Evolutionary conservation across 1,284 basidiomycete species (phyloP).

Genomic region (Puccinia novopanici): DNA sequence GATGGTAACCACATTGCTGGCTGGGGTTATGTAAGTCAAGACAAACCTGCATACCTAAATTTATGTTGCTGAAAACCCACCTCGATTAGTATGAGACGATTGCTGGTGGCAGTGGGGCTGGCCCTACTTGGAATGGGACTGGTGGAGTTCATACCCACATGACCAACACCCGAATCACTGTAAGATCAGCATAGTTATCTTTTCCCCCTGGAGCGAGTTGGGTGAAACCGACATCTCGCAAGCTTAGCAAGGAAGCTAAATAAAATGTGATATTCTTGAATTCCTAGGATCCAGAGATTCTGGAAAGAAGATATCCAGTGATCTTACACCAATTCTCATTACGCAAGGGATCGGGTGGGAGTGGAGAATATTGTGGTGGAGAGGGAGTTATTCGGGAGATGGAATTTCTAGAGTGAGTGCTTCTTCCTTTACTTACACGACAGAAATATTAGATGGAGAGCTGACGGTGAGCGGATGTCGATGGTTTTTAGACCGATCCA

Average conservation of each 20-base stretch:
- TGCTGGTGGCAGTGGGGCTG: constrained; percentile 88
- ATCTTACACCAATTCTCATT: constrained; percentile 79
- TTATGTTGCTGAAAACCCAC: constrained; percentile 1
- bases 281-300: constrained; percentile 87
- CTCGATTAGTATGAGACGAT: constrained; percentile 66
- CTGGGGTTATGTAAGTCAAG: constrained; percentile 71
- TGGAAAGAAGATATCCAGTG: constrained; percentile 86
- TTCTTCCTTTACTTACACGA: neutral
- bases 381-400: constrained; percentile 85
- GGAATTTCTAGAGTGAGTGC: constrained; percentile 71
- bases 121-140: constrained; percentile 79
- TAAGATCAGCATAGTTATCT: constrained; percentile 1
- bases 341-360: constrained; percentile 74
- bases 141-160: constrained; percentile 67
- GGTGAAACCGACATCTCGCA: neutral
- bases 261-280: constrained; percentile 55
- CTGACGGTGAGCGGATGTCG: neutral
- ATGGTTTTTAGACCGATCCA: constrained; percentile 65
- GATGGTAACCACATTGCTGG: constrained; percentile 73
- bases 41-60: neutral
- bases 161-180: constrained; percentile 72
- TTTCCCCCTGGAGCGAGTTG: neutral
- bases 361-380: constrained; percentile 77
- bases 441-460: neutral
- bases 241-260: neutral